Evolutionary conservation across 225 moss, liverwort and hornwort genomes (phyloP), one percentile per base, ranked within the genome.

Genomic region (Polytrichum commune): DNA sequence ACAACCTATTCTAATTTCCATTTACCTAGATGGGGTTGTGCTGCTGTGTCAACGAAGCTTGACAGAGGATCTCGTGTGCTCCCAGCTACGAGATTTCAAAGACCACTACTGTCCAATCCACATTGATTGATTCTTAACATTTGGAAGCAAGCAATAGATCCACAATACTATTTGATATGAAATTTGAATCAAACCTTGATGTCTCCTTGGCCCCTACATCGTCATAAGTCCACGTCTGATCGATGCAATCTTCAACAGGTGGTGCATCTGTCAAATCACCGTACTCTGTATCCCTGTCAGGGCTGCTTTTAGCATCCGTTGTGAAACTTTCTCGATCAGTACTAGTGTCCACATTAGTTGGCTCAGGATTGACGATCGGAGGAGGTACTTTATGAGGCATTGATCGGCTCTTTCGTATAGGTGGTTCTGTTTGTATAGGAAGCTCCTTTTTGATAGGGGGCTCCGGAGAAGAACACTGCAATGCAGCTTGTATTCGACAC

Each of bases 281-380:
- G 60, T 90, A 93, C 60, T 95, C 98, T 33, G 89, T 88, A 10
- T 91, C 90, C 69, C 83, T 81, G 69, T 93, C 90, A 23, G 98
- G 98, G 75, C 95, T 95, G 70, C 96, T 92, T 72, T 95, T 98
- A 4, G 84, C 86, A 80, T 95, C 95, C 54, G 90, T 93, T 18
- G 89, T 63, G 55, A 83, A 90, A 78, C 98, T 98, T 73, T 95
- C 98, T 30, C 78, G 84, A 72, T 88, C 90, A 64, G 84, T 86
- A 82, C 92, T 94, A 46, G 71, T 76, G 66, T 84, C 82, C 5
- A 68, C 73, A 73, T 71, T 80, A 27, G 38, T 76, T 62, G 70
- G 61, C 38, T 72, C 61, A 16, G 74, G 80, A 70, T 29, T 82
- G 25, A 29, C 74, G 58, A 82, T 74, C 28, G 82, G 74, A 38